Evolutionary conservation across 2,329 filamentous ascomycete genomes (phyloP).

Genomic region (Geoglossum cookeanum): DNA sequence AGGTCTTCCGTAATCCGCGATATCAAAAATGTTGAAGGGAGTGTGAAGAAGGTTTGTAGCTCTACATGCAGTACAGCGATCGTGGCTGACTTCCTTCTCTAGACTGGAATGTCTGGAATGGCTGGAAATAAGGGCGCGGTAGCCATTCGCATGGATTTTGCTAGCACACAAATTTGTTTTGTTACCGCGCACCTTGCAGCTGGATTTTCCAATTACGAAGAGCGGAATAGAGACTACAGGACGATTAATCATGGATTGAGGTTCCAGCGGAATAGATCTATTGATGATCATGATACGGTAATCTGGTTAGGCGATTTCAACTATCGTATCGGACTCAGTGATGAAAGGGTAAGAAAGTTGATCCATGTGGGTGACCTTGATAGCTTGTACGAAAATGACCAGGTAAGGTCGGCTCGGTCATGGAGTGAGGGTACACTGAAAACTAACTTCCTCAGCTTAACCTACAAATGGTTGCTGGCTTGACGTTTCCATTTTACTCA

Average conservation of each 20-base stretch:
- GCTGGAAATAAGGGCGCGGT: conserved; percentile 96
- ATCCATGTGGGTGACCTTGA: conserved; percentile 56
- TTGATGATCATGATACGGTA: conserved; percentile 79
- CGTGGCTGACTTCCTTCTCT: conserved; percentile 15
- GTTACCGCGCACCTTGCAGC: conserved; percentile 93
- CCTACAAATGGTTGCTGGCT: conserved; percentile 84
- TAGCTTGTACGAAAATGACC: conserved; percentile 76
- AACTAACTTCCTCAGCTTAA: conserved; percentile 41
- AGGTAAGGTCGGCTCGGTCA: conserved; percentile 30
- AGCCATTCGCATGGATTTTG: conserved; percentile 87
- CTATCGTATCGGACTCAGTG: conserved; percentile 74
- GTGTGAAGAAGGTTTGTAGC: conserved; percentile 56
- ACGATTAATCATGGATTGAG: conserved; percentile 74
- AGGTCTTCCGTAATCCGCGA: conserved; percentile 54
- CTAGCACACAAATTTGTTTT: conserved; percentile 81
- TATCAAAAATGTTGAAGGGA: conserved; percentile 94
- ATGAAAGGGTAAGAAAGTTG: conserved; percentile 58
- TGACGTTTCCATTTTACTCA: conserved; percentile 79
- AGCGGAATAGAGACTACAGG: conserved; percentile 80
- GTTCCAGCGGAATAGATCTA: conserved; percentile 78
- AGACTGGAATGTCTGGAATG: conserved; percentile 81
- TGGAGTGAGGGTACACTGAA: not conserved
- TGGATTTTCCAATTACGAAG: conserved; percentile 91
- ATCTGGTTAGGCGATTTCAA: conserved; percentile 98
- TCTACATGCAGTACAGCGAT: not conserved